Evolutionary conservation across 495 filamentous ascomycete species (phyloP).

Genomic region (Talaromyces nanjingensis): DNA sequence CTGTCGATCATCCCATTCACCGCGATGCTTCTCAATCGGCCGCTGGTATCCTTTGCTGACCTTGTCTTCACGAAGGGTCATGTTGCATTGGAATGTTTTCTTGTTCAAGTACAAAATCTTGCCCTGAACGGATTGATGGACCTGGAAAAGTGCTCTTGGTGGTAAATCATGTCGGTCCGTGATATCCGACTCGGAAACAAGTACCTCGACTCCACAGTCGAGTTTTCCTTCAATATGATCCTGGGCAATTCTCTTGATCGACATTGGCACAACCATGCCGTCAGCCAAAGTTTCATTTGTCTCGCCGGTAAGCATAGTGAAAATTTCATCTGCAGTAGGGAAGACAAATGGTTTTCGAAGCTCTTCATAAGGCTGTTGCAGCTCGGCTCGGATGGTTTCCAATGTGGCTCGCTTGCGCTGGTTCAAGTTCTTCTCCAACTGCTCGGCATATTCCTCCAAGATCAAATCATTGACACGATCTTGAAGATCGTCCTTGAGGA

Average conservation of each 20-base stretch:
- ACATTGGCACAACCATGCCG: constrained; percentile 87
- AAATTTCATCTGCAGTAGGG: constrained; percentile 73
- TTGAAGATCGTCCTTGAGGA: constrained; percentile 83
- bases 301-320: constrained; percentile 95
- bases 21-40: constrained; percentile 58
- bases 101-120: constrained; percentile 82
- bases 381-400: constrained; percentile 90
- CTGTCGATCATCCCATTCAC: constrained; percentile 79
- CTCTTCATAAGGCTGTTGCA: constrained; percentile 90
- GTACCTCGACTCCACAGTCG: constrained; percentile 88
- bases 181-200: constrained; percentile 66
- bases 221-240: constrained; percentile 90
- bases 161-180: constrained; percentile 55
- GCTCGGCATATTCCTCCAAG: constrained; percentile 92
- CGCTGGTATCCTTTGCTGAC: constrained; percentile 62
- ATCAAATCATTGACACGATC: constrained; percentile 96
- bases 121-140: constrained; percentile 77
- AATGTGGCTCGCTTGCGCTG: constrained; percentile 93
- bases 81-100: constrained; percentile 69
- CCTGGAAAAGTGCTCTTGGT: constrained; percentile 50
- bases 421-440: constrained; percentile 85
- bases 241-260: constrained; percentile 78
- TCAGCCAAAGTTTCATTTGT: constrained; percentile 72
- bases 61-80: constrained; percentile 75
- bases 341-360: constrained; percentile 72